Evolutionary conservation across 768 basidiomycete genomes (phyloP), one percentile per base, ranked within the genome.

Genomic region (Lenzites betulinus): DNA sequence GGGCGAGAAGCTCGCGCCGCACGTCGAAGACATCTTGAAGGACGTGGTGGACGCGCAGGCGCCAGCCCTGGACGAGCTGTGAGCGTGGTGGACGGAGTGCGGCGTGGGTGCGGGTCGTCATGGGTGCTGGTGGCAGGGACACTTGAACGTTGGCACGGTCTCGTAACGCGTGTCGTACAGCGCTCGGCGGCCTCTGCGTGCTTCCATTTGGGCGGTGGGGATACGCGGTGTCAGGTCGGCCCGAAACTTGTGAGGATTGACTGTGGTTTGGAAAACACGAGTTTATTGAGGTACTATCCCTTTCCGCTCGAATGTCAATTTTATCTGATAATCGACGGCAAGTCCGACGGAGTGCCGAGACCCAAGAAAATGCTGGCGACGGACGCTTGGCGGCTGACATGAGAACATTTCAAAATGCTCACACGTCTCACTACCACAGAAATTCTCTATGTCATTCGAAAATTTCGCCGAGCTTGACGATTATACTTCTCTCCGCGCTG

Each of bases 1-100:
- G 7, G 58, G 49, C 8, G 53, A 51, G 49, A 63, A 58, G 53
- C 20, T 63, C 18, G 62, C 57, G 16, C 61, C 55, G 0, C 51
- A 62, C 22, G 20, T 54, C 23, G 61, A 62, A 3, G 61, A 62
- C 44, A 36, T 39, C n/a, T 41, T 58, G 28, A 62, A 64, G 35
- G 62, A 59, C 30, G 53, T 59, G 47, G 51, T 63, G 9, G 57
- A 59, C 4, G 11, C 6, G 4, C 30, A 33, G 49, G 57, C 47
- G 43, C 57, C 62, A 7, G 36, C 48, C 16, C 33, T 62, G 42
- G 54, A 53, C 54, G 60, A 62, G 35, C 47, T 56, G 51, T 62
- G 36, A 42, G 44, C 36, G 25, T 23, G 28, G 30, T 35, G 15
- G 42, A 44, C 13, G 26, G 26, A 7, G 23, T 18, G 18, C 9